A percentile compares a stretch with the other conserved stretches of the same genome.
Conservation (phyloP, 352 stramenopile genomes). For the Aphanomyces cochlioides region DNA sequence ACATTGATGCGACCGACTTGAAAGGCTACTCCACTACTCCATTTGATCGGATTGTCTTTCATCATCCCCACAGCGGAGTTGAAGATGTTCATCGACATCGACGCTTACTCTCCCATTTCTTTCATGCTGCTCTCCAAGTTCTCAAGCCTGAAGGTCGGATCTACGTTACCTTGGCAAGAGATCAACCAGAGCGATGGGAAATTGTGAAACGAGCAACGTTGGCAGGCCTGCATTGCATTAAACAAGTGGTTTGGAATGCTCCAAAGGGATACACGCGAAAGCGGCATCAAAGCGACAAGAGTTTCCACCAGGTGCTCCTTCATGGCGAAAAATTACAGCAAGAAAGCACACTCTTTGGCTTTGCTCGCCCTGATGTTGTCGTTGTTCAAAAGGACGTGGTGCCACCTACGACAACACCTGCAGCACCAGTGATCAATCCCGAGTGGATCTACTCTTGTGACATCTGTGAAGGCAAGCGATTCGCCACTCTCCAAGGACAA, state of each 20-base stretch:
- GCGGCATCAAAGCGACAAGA: constrained; percentile 84
- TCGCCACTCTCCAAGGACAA: constrained; percentile 66
- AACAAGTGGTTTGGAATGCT: constrained; percentile 18
- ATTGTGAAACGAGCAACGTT: constrained; percentile 45
- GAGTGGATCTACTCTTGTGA: constrained; percentile 41
- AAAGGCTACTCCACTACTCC: constrained; percentile 38
- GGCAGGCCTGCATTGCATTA: constrained; percentile 48
- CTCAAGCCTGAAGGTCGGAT: constrained; percentile 33
- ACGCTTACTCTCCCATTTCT: constrained; percentile 90
- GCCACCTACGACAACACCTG: not conserved
- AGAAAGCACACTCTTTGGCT: constrained; percentile 63
- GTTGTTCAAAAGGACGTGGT: not conserved
- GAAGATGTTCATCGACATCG: constrained; percentile 86
- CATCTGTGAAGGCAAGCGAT: constrained; percentile 54
- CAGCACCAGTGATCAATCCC: not conserved
- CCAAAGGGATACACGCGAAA: constrained; percentile 64
- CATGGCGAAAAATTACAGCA: constrained; percentile 66
- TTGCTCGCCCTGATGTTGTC: constrained; percentile 31
- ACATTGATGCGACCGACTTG: constrained; percentile 66
- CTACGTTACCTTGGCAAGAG: constrained; percentile 66
- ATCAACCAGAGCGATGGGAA: constrained; percentile 75
- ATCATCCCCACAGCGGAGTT: constrained; percentile 91
- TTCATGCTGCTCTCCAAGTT: constrained; percentile 56
- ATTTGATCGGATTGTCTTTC: constrained; percentile 89
- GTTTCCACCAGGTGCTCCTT: constrained; percentile 73